Evolutionary conservation across 306 rosid species (phyloP), one percentile per base, ranked within the genome.

Genomic region (Cucumis sativus): DNA sequence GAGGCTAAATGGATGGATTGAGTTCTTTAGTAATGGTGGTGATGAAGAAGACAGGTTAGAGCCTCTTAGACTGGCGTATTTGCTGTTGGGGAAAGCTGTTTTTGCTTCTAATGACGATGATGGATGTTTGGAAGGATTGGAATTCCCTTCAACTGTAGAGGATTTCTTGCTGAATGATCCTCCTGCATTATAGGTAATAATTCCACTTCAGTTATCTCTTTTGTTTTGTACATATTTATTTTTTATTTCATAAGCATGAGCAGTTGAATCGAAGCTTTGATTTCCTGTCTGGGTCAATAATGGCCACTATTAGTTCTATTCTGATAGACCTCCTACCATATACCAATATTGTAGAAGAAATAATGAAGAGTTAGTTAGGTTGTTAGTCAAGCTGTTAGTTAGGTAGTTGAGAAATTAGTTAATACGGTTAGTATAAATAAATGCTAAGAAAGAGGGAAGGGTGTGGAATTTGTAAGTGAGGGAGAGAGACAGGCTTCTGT

Each of bases 1-100:
- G 89, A 88, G 98, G 81, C 78, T 93, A 75, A 85, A 90, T 79
- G 91, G 91, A 74, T 93, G 98, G 97, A 93, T 93, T 63, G 73
- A 88, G 20, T 86, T 82, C 80, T 91, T 88, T n/a, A 0, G 82
- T 80, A 85, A 82, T 86, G 85, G 86, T 25, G 71, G 74, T 18
- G 86, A 77, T 77, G 90, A 83, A 15, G 84, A 78, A 79, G 87
- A 86, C 65, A 89, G 79, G 79, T 80, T 67, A 63, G 97, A 93
- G 80, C 94, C 94, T 7, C 86, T 93, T 33, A 88, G 98, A 58
- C 83, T 93, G 86, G 91, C 92, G 33, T 91, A 89, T 82, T 73
- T 91, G 90, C 89, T 91, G 82, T 66, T 93, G 81, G 92, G 92
- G 17, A 90, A 90, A 83, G 88, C 91, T 85, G 86, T 86, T 83